These are phyloP conservation scores for Moricandia arvensis DNA, from an alignment of 345 rosid genomes.

Conservation along the genomic window DNA sequence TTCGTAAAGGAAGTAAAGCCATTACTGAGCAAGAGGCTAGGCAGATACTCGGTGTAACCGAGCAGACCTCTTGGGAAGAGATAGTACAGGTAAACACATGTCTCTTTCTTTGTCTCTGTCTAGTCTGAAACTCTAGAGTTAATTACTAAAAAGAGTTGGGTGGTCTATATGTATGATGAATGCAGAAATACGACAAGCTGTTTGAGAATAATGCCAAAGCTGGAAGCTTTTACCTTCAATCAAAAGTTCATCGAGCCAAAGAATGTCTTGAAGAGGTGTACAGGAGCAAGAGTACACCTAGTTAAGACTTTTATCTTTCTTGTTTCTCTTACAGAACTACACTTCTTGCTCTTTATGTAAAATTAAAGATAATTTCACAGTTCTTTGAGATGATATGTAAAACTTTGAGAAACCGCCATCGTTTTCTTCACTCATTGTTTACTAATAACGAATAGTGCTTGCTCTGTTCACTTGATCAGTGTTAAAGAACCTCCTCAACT, in stretches of 20 bases:
- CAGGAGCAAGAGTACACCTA: slow-evolving; percentile 48
- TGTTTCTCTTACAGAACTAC: neutral
- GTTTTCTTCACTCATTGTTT: neutral
- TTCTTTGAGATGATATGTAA: slow-evolving; percentile 22
- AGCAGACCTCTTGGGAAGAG: slow-evolving; percentile 78
- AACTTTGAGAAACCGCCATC: slow-evolving; percentile 8
- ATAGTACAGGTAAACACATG: slow-evolving; percentile 51
- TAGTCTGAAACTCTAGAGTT: neutral
- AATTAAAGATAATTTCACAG: slow-evolving; percentile 17
- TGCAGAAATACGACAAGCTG: slow-evolving; percentile 71
- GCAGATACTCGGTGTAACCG: slow-evolving; percentile 81
- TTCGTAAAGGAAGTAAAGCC: slow-evolving; percentile 61
- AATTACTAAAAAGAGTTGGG: slow-evolving; percentile 18
- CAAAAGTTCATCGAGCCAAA: slow-evolving; percentile 91
- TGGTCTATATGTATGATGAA: slow-evolving; percentile 19
- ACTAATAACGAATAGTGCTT: slow-evolving; percentile 17
- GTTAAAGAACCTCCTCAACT: neutral
- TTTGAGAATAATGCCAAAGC: slow-evolving; percentile 78
- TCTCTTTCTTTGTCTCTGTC: neutral
- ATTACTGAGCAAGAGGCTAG: slow-evolving; percentile 85
- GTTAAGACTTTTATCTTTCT: slow-evolving; percentile 29
- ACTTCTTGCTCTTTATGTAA: slow-evolving; percentile 21
- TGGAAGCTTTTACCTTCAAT: slow-evolving; percentile 91
- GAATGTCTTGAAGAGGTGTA: slow-evolving; percentile 71
- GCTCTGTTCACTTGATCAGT: slow-evolving; percentile 12